A percentile compares a stretch with the other conserved stretches of the same genome.
Conservation (phyloP, 352 stramenopile species). For the Globisporangium sylvaticum region DNA sequence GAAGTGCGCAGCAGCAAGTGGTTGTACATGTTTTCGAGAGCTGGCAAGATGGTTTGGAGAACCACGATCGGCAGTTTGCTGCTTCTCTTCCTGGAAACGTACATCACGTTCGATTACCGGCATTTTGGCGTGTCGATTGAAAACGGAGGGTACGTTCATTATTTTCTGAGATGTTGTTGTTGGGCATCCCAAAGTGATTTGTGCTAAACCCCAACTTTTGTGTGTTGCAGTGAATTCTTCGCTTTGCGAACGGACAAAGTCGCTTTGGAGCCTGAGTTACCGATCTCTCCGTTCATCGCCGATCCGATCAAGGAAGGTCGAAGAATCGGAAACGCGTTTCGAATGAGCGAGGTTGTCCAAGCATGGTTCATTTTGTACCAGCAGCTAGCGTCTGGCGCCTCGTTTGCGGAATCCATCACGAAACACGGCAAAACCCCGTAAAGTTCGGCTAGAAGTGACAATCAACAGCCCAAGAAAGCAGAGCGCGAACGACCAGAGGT, state of each 20-base stretch:
- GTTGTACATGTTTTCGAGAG: conserved; percentile 67
- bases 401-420: conserved; percentile 16
- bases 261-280: conserved; percentile 24
- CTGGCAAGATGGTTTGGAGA: conserved; percentile 57
- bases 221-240: conserved; percentile 67
- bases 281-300: conserved; percentile 60
- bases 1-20: conserved; percentile 28
- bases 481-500: conserved; percentile 1
- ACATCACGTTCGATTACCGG: conserved; percentile 83
- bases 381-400: conserved; percentile 22
- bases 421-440: background rate
- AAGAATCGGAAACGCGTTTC: conserved; percentile 80
- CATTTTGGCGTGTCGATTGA: conserved; percentile 73
- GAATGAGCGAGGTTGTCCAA: conserved; percentile 69
- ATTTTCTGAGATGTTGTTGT: background rate
- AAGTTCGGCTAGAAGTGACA: background rate
- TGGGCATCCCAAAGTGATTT: background rate
- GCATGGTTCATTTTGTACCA: conserved; percentile 35
- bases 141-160: conserved; percentile 50
- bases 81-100: conserved; percentile 80
- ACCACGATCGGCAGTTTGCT: conserved; percentile 69
- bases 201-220: background rate
- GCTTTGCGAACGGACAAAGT: conserved; percentile 48
- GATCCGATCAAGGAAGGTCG: conserved; percentile 67
- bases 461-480: background rate